Evolutionary conservation across 345 rosid species (phyloP).

Genomic region (Melastoma malabathricum): DNA sequence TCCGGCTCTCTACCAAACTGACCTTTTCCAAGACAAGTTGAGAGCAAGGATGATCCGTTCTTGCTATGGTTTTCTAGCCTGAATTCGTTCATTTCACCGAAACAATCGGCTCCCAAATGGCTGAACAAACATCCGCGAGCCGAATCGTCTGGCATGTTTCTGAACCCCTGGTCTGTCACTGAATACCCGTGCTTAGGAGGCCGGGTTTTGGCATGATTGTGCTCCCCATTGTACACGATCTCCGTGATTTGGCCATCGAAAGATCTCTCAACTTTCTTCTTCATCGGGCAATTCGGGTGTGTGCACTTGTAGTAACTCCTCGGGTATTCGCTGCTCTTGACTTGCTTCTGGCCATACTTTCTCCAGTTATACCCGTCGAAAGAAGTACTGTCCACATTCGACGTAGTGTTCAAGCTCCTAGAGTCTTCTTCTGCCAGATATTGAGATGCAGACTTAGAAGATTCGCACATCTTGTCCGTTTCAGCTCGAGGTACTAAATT

Average conservation of each 20-base stretch:
- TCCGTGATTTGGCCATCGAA: slow-evolving; percentile 80
- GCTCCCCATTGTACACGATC: slow-evolving; percentile 91
- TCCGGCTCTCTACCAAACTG: slow-evolving; percentile 27
- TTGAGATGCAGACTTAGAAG: slow-evolving; percentile 15
- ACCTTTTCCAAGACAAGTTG: slow-evolving; percentile 17
- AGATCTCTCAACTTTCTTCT: slow-evolving; percentile 92
- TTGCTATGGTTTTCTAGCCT: slow-evolving; percentile 23
- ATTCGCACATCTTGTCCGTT: slow-evolving; percentile 18
- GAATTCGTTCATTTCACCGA: slow-evolving; percentile 31
- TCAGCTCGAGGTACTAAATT: slow-evolving; percentile 20
- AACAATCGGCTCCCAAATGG: slow-evolving; percentile 19
- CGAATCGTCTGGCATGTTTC: slow-evolving; percentile 23
- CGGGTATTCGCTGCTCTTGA: slow-evolving; percentile 93
- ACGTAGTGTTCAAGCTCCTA: slow-evolving; percentile 13
- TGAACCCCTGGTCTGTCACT: slow-evolving; percentile 29
- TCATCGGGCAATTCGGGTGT: slow-evolving; percentile 76
- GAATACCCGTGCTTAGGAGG: slow-evolving; percentile 46
- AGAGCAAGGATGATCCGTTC: slow-evolving; percentile 14
- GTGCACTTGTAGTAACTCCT: slow-evolving; percentile 96
- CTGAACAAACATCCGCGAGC: slow-evolving; percentile 15
- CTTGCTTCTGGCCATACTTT: slow-evolving; percentile 97
- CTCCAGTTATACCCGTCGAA: slow-evolving; percentile 97
- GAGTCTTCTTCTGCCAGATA: slow-evolving; percentile 28
- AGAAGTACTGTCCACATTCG: slow-evolving; percentile 41
- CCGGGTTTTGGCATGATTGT: slow-evolving; percentile 71